These are phyloP conservation scores for Kwoniella shivajii DNA, from an alignment of 1,284 basidiomycete genomes.

Conservation along the genomic window DNA sequence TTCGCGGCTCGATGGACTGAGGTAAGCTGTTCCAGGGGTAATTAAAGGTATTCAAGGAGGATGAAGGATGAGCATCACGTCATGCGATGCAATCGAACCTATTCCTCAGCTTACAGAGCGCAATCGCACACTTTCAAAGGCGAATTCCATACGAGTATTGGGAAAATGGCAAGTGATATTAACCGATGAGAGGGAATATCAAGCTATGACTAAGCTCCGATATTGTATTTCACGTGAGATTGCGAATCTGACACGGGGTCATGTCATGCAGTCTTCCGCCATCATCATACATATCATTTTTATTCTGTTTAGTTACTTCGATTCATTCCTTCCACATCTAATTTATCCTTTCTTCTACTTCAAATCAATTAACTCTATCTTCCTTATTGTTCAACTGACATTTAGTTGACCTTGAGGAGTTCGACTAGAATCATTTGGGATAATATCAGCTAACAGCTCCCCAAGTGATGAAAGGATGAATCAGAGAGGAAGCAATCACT, in stretches of 20 bases:
- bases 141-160: neutral
- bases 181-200: neutral
- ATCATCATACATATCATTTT: neutral
- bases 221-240: neutral
- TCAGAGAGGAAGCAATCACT: conserved; percentile 55
- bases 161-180: neutral
- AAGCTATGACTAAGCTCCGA: neutral
- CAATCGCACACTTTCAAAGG: no score
- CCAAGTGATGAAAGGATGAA: neutral
- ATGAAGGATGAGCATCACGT: no score
- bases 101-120: no score
- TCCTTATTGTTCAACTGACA: neutral
- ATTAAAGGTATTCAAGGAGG: no score
- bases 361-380: neutral
- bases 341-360: neutral
- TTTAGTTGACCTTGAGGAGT: conserved; percentile 67
- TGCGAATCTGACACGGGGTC: no score
- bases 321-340: neutral
- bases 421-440: conserved; percentile 59
- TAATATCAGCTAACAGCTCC: neutral
- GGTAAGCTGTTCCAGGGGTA: no score
- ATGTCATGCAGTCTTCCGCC: no score
- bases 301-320: neutral
- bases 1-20: no score
- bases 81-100: no score